A percentile compares a stretch with the other conserved stretches of the same genome.
Evolutionary conservation across 768 basidiomycete species (phyloP).

Genomic region (Filobasidium wieringae): DNA sequence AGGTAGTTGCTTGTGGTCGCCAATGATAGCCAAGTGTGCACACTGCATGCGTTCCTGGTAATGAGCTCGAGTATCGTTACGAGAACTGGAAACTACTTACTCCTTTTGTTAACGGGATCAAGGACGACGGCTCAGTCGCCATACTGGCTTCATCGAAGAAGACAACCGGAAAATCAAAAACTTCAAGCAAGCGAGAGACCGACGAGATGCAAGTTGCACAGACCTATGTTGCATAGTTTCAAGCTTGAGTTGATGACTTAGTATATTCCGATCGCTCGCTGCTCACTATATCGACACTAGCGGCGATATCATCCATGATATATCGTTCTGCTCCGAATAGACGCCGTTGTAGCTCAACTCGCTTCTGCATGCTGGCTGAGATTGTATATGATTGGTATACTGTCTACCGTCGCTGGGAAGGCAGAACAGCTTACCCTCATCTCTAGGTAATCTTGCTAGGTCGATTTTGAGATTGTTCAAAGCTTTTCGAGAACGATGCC

Average conservation of each 20-base stretch:
- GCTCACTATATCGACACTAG: constrained; percentile 61
- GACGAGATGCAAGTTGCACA: constrained; percentile 81
- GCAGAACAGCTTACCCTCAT: not conserved
- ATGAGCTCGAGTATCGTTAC: not conserved
- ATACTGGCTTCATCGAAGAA: constrained; percentile 92
- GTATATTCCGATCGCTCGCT: not conserved
- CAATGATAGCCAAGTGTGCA: constrained; percentile 72
- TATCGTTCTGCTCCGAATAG: constrained; percentile 50
- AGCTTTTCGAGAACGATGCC: constrained; percentile 43
- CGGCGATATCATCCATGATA: constrained; percentile 56
- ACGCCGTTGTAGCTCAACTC: constrained; percentile 39
- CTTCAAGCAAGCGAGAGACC: constrained; percentile 53
- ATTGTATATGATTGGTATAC: not conserved
- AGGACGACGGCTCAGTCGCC: constrained; percentile 84
- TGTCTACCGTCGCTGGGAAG: not conserved
- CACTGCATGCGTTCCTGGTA: constrained; percentile 44
- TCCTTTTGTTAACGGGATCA: constrained; percentile 89
- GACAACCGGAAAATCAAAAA: constrained; percentile 80
- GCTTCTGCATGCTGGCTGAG: not conserved
- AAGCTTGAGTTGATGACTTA: not conserved
- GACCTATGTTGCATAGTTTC: constrained; percentile 19
- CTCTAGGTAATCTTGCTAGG: not conserved
- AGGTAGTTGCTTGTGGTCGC: constrained; percentile 93
- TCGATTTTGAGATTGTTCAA: not conserved
- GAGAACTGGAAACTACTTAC: constrained; percentile 46